These are phyloP conservation scores for Blumeria hordei DNA, from an alignment of 2,329 filamentous ascomycete genomes.

Conservation along the genomic window DNA sequence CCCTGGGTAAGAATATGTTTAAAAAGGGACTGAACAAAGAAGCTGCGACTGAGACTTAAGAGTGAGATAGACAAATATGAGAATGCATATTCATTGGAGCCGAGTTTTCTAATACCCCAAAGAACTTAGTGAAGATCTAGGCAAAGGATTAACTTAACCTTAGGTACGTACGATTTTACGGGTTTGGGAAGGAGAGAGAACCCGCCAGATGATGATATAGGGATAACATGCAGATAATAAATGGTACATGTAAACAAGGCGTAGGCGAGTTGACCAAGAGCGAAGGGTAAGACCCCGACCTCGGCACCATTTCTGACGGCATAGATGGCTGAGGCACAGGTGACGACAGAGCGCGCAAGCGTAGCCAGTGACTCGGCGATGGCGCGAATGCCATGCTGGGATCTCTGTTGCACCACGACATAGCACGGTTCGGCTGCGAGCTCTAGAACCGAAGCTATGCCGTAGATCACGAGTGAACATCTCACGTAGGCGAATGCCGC, in stretches of 20 bases:
- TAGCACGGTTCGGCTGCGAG: slow-evolving; percentile 74
- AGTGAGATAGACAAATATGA: slow-evolving; percentile 41
- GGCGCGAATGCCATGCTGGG: slow-evolving; percentile 60
- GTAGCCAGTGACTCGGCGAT: slow-evolving; percentile 66
- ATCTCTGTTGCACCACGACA: slow-evolving; percentile 59
- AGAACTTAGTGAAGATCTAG: background rate
- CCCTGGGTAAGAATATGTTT: slow-evolving; percentile 91
- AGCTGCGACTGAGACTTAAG: slow-evolving; percentile 48
- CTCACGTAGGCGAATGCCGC: slow-evolving; percentile 36
- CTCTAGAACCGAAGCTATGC: slow-evolving; percentile 39
- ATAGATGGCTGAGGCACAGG: slow-evolving; percentile 46
- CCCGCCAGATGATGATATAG: slow-evolving; percentile 27
- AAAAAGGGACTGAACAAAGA: slow-evolving; percentile 69
- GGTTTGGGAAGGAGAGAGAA: slow-evolving; percentile 43
- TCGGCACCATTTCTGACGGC: slow-evolving; percentile 26
- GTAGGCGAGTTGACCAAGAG: slow-evolving; percentile 63
- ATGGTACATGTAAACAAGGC: slow-evolving; percentile 41
- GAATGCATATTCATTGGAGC: slow-evolving; percentile 8
- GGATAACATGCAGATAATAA: slow-evolving; percentile 39
- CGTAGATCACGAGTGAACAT: slow-evolving; percentile 28
- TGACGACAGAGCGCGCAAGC: slow-evolving; percentile 48
- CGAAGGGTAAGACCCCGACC: slow-evolving; percentile 67
- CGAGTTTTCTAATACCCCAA: slow-evolving; percentile 1
- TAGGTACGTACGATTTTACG: slow-evolving; percentile 15
- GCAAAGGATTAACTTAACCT: background rate